A percentile compares a stretch with the other conserved stretches of the same genome.
Evolutionary conservation across 345 rosid species (phyloP).

Genomic region (Arabidopsis suecica): DNA sequence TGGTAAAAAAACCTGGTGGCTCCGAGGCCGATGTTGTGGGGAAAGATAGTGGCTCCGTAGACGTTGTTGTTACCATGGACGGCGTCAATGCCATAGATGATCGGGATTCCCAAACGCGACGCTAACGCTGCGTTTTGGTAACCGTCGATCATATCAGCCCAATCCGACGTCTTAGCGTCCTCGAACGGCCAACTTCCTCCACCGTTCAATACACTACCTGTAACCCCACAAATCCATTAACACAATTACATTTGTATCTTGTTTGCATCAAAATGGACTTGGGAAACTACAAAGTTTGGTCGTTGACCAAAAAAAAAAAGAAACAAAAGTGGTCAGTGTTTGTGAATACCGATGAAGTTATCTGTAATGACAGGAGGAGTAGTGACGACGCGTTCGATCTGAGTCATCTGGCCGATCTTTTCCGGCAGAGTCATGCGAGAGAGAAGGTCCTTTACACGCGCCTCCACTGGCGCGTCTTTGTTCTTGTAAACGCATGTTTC

Average conservation of each 20-base stretch:
- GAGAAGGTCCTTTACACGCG: constrained; percentile 76
- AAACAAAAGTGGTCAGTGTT: background rate
- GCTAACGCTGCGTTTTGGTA: constrained; percentile 66
- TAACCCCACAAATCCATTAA: constrained; percentile 14
- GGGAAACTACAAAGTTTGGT: background rate
- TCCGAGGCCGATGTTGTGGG: constrained; percentile 89
- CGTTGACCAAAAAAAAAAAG: background rate
- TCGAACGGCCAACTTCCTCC: constrained; percentile 78
- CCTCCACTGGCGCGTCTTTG: constrained; percentile 63
- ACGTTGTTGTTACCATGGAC: constrained; percentile 87
- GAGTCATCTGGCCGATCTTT: constrained; percentile 91
- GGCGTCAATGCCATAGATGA: constrained; percentile 88
- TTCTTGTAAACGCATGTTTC: constrained; percentile 61
- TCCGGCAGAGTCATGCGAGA: constrained; percentile 79
- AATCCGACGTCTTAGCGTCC: constrained; percentile 65
- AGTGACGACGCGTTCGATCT: constrained; percentile 69
- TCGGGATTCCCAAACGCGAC: constrained; percentile 78
- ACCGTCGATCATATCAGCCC: constrained; percentile 89
- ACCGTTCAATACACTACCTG: constrained; percentile 79
- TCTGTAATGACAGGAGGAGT: constrained; percentile 55
- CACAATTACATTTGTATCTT: background rate
- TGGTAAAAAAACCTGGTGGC: constrained; percentile 66
- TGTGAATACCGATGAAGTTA: constrained; percentile 56
- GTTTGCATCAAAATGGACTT: background rate
- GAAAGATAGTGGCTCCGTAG: constrained; percentile 86